Conservation (phyloP, 2,329 filamentous ascomycete species). For the Magnaporthales sp. region DNA sequence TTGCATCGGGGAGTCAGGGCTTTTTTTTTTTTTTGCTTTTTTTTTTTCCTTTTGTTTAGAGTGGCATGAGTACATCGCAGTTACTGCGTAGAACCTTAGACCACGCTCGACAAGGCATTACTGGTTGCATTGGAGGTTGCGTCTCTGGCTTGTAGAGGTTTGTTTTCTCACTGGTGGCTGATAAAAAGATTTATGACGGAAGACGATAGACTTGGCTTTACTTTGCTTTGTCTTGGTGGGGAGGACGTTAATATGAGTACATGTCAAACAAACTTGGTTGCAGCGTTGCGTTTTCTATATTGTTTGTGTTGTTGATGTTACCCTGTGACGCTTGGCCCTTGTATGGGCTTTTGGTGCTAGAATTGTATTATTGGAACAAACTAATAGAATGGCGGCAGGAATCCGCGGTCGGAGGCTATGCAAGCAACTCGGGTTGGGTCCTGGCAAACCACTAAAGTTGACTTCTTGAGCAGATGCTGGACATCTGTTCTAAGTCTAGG, state of each 20-base stretch:
- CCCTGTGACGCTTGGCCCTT: background rate
- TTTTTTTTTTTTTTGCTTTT: background rate
- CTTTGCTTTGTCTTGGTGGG: background rate
- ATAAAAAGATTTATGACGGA: background rate
- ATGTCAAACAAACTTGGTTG: background rate
- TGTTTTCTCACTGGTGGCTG: background rate
- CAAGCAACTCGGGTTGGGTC: background rate
- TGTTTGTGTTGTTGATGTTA: background rate
- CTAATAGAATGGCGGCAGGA: background rate
- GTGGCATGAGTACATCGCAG: background rate
- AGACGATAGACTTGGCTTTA: background rate
- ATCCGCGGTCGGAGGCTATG: background rate
- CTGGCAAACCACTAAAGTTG: background rate
- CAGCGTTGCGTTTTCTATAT: background rate
- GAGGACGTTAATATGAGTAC: background rate
- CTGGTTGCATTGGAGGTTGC: background rate
- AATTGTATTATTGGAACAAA: background rate
- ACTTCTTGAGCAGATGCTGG: background rate
- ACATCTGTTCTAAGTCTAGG: background rate
- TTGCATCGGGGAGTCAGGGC: background rate
- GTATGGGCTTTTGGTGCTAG: background rate
- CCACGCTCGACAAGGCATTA: background rate
- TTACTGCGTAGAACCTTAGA: background rate
- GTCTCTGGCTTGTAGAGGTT: background rate
- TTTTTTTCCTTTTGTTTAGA: background rate